phyloP scores from a whole-genome alignment of 1,284 basidiomycete species.

The Gymnopus androsaceus region DNA sequence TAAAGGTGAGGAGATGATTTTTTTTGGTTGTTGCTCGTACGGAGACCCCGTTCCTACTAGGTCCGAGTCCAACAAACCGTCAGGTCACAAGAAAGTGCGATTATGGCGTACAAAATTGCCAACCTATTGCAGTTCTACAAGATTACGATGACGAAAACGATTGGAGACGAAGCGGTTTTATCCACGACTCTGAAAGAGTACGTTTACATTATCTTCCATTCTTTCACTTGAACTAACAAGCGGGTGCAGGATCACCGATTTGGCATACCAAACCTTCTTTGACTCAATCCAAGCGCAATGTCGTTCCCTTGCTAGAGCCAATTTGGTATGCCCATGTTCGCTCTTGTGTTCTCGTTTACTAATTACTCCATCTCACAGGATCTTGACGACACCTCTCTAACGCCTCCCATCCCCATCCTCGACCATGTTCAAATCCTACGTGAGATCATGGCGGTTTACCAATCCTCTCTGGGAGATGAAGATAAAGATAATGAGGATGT shows the following conservation, averaged over 20 bases:
- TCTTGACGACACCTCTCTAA: conserved; percentile 73
- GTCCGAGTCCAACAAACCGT: conserved; percentile 91
- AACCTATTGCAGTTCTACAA: conserved; percentile 95
- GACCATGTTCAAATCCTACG: conserved; percentile 83
- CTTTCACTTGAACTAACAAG: not conserved
- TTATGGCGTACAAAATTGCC: conserved; percentile 88
- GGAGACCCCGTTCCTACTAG: conserved; percentile 46
- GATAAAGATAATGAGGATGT: no score
- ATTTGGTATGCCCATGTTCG: conserved; percentile 55
- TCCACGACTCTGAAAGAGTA: conserved; percentile 82
- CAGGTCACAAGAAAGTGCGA: conserved; percentile 88
- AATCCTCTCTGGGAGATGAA: conserved; percentile 73
- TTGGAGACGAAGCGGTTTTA: conserved; percentile 80
- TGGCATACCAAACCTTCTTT: conserved; percentile 83
- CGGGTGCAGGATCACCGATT: conserved; percentile 81
- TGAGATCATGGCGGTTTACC: conserved; percentile 87
- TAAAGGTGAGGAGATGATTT: conserved; percentile 59
- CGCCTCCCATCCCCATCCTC: conserved; percentile 76
- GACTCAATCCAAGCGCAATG: conserved; percentile 84
- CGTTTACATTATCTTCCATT: conserved; percentile 28
- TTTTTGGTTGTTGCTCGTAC: no score
- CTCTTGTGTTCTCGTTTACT: not conserved
- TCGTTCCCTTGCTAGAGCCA: conserved; percentile 68
- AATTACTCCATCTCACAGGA: conserved; percentile 46
- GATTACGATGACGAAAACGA: conserved; percentile 89